These are phyloP conservation scores for Oryza brachyantha DNA, from an alignment of 176 grass and related monocot species.

Conservation along the genomic window DNA sequence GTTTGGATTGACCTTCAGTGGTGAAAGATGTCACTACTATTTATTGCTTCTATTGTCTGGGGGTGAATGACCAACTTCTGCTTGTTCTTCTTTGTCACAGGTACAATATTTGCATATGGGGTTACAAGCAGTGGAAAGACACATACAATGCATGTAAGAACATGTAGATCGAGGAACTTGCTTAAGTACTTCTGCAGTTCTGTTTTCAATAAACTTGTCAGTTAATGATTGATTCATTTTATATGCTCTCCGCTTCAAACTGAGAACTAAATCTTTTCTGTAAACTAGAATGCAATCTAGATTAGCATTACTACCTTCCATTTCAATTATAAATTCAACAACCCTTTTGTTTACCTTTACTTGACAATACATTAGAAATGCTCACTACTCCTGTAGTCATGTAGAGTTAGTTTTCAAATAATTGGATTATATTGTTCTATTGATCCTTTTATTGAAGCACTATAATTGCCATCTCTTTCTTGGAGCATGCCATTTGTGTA, in stretches of 20 bases:
- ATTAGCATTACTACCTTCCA: not conserved
- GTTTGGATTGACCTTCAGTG: not conserved
- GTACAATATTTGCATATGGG: conserved; percentile 91
- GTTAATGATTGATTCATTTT: not conserved
- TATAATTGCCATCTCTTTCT: not conserved
- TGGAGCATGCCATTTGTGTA: conserved; percentile 1
- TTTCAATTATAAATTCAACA: not conserved
- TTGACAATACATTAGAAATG: not conserved
- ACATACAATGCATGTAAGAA: conserved; percentile 86
- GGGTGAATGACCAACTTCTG: not conserved
- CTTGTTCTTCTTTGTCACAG: conserved; percentile 36
- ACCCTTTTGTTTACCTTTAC: not conserved
- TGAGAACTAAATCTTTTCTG: conserved; percentile 3
- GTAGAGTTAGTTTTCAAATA: conserved; percentile 8
- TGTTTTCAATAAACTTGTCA: not conserved
- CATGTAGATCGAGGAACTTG: conserved; percentile 16
- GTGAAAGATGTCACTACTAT: not conserved
- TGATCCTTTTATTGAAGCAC: conserved; percentile 3
- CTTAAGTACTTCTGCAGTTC: not conserved
- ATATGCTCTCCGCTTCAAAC: not conserved
- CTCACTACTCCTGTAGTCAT: not conserved
- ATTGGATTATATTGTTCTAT: not conserved
- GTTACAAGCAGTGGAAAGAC: conserved; percentile 93
- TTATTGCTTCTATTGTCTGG: conserved; percentile 3
- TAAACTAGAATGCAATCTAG: not conserved